Percentiles rank a stretch among this genome's conserved stretches.
Evolutionary conservation across 768 basidiomycete genomes (phyloP).

Genomic region (Leccinum disarticulatum): DNA sequence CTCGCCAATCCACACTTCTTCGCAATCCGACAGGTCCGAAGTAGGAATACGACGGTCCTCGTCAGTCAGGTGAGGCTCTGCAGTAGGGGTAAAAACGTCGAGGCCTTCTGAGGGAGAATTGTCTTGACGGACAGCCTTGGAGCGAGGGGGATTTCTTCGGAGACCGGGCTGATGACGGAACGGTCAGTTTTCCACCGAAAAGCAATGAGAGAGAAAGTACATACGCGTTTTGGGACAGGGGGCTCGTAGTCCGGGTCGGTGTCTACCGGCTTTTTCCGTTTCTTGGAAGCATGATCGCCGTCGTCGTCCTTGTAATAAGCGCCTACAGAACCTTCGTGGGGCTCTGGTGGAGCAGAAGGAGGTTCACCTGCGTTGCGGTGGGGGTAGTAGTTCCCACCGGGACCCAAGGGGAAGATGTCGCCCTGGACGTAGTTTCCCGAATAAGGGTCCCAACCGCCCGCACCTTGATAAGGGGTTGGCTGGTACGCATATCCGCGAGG

Average conservation of each 20-base stretch:
- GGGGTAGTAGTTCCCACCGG: conserved; percentile 38
- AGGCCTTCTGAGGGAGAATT: conserved; percentile 26
- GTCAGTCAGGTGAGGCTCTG: conserved; percentile 30
- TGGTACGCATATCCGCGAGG: conserved; percentile 39
- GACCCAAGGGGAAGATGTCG: conserved; percentile 37
- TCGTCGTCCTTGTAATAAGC: conserved; percentile 34
- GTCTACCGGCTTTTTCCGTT: conserved; percentile 45
- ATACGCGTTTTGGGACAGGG: conserved; percentile 51
- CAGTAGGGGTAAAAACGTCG: conserved; percentile 16
- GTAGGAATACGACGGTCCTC: conserved; percentile 52
- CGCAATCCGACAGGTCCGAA: conserved; percentile 81
- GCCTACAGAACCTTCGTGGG: conserved; percentile 18
- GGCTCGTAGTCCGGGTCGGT: conserved; percentile 60
- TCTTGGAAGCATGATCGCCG: conserved; percentile 39
- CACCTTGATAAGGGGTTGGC: conserved; percentile 38
- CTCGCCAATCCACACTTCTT: conserved; percentile 73
- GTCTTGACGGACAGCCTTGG: conserved; percentile 35
- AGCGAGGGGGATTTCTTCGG: conserved; percentile 43
- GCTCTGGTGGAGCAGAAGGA: conserved; percentile 20
- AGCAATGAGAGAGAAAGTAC: conserved; percentile 27
- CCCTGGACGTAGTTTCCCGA: conserved; percentile 39
- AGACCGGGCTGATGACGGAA: conserved; percentile 34
- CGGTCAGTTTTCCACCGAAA: background rate
- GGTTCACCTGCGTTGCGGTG: conserved; percentile 24
- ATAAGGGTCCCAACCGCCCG: conserved; percentile 40